Conservation (phyloP, 441 rosid genomes). For the Capsella rubella region DNA sequence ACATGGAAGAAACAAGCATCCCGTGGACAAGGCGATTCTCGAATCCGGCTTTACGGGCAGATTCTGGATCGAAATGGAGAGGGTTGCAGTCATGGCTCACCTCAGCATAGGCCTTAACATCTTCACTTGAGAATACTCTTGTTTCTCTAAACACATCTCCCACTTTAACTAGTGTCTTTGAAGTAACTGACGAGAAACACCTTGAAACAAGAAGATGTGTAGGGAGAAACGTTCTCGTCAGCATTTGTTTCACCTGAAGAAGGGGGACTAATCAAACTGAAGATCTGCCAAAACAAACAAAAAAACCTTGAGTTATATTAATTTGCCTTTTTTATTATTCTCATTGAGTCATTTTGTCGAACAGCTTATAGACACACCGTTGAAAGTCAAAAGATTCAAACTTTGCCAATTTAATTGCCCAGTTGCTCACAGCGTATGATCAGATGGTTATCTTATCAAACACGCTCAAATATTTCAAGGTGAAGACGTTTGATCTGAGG, state of each 20-base stretch:
- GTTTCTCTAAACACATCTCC: constrained; percentile 68
- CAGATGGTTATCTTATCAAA: constrained; percentile 13
- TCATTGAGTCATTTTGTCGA: constrained; percentile 35
- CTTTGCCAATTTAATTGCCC: not conserved
- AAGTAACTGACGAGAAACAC: constrained; percentile 50
- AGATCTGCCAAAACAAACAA: constrained; percentile 4
- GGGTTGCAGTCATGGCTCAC: constrained; percentile 79
- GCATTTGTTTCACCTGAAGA: constrained; percentile 41
- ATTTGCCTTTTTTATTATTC: not conserved
- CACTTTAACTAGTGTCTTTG: constrained; percentile 52
- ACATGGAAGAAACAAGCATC: constrained; percentile 87
- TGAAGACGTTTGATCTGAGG: too few relatives aligned
- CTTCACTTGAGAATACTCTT: constrained; percentile 68
- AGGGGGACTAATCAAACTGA: not conserved
- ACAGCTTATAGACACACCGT: constrained; percentile 22
- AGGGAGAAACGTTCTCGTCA: constrained; percentile 36
- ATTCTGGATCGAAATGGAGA: constrained; percentile 70
- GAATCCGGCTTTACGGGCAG: constrained; percentile 64
- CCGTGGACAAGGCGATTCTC: constrained; percentile 82
- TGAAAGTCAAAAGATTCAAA: constrained; percentile 1
- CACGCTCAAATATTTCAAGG: too few relatives aligned
- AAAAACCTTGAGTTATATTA: not conserved
- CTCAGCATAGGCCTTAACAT: constrained; percentile 67
- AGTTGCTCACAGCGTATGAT: not conserved
- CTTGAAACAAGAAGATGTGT: constrained; percentile 42